Conservation (phyloP, 768 basidiomycete genomes). For the Mycena galericulata region DNA sequence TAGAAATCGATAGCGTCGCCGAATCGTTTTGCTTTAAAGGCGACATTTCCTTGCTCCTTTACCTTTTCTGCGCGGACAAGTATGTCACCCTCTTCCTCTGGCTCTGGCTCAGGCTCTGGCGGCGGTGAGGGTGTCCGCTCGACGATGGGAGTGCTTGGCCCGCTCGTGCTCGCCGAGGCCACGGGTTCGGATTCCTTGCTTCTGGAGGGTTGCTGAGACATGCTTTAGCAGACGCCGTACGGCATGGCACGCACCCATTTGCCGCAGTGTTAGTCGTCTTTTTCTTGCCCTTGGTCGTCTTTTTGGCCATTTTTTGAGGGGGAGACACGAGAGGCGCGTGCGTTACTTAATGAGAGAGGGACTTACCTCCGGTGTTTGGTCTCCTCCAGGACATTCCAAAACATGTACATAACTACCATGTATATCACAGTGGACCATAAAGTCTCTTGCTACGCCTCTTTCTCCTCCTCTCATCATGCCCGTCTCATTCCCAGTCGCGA, state of each 20-base stretch:
- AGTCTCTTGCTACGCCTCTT: no score
- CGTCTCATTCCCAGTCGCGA: constrained; percentile 23
- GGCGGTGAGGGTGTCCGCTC: constrained; percentile 24
- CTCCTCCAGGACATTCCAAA: background rate
- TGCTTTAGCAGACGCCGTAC: background rate
- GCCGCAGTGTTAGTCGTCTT: constrained; percentile 4
- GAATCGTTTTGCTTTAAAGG: constrained; percentile 77
- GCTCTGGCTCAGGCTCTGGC: constrained; percentile 25
- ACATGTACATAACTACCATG: no score
- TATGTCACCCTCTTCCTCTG: constrained; percentile 48
- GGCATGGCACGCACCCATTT: constrained; percentile 24
- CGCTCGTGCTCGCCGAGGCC: constrained; percentile 24
- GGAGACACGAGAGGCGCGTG: background rate
- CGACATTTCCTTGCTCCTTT: constrained; percentile 81
- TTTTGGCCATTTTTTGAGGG: constrained; percentile 28
- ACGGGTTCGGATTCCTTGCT: constrained; percentile 22
- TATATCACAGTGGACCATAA: no score
- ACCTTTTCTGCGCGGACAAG: constrained; percentile 66
- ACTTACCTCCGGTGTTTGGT: constrained; percentile 6
- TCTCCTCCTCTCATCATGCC: constrained; percentile 19
- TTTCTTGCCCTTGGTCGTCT: constrained; percentile 30
- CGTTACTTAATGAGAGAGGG: constrained; percentile 5
- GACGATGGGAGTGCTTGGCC: constrained; percentile 22
- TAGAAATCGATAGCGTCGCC: constrained; percentile 80
- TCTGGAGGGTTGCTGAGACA: constrained; percentile 25